These are phyloP conservation scores for Salvia rosmarinus DNA, from an alignment of 257 asterid species.

Conservation along the genomic window DNA sequence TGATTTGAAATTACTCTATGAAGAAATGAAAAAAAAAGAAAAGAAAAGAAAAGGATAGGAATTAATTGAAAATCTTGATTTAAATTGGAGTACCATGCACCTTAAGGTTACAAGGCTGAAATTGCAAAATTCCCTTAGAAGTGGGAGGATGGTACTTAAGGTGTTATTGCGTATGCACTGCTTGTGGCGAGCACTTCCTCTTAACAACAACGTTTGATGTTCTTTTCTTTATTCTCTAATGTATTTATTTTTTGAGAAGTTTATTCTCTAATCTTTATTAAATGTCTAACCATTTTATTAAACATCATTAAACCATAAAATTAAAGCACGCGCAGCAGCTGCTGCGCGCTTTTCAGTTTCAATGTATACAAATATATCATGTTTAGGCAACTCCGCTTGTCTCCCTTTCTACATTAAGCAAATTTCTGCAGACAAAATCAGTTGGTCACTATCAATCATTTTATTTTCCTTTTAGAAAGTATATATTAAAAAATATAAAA, in stretches of 20 bases:
- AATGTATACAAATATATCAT: slow-evolving; percentile 20
- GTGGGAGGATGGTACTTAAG: no score
- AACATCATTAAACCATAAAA: no score
- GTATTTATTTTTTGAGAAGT: no score
- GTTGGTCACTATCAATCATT: neutral
- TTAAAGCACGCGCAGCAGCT: no score
- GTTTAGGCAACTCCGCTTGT: slow-evolving; percentile 24
- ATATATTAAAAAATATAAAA: neutral
- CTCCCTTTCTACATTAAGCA: slow-evolving; percentile 41
- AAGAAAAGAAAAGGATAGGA: no score
- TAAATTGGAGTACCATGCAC: no score
- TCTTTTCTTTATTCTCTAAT: slow-evolving; percentile 1
- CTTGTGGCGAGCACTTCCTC: slow-evolving; percentile 43
- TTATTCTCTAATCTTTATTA: slow-evolving; percentile 22
- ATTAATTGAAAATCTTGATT: neutral
- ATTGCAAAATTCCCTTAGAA: no score
- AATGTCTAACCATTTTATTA: neutral
- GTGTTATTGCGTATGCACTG: slow-evolving; percentile 39
- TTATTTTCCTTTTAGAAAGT: neutral
- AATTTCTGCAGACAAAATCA: slow-evolving; percentile 28
- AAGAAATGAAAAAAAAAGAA: no score
- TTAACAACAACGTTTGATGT: slow-evolving; percentile 23
- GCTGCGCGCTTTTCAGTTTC: no score
- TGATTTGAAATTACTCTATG: no score
- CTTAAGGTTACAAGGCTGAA: no score